Percentiles rank a stretch among this genome's conserved stretches.
Conservation (phyloP, 2,329 filamentous ascomycete species). For the Alternaria postmessia region DNA sequence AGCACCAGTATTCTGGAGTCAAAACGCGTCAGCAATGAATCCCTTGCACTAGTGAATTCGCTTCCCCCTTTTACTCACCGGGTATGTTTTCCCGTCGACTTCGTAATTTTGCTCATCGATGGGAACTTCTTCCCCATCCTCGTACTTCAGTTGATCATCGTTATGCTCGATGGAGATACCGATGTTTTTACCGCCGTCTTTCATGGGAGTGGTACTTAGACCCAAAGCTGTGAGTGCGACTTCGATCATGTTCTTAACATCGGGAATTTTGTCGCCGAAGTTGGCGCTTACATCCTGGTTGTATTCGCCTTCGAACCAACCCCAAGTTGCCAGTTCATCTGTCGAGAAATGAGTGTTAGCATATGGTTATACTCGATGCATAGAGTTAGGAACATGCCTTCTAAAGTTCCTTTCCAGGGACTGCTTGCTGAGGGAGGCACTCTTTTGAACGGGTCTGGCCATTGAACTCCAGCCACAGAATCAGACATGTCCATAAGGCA, state of each 20-base stretch:
- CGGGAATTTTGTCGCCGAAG: background rate
- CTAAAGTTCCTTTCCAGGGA: background rate
- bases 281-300: conserved; percentile 2
- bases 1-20: background rate
- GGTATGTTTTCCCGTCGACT: background rate
- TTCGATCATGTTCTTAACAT: background rate
- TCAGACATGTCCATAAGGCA: background rate
- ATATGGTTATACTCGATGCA: background rate
- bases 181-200: background rate
- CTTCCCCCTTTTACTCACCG: background rate
- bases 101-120: background rate
- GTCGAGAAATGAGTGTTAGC: background rate
- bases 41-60: background rate
- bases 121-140: background rate
- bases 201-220: background rate
- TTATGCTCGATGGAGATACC: background rate
- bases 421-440: background rate
- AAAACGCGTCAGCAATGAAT: background rate
- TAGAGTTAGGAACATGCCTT: background rate
- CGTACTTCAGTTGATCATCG: background rate
- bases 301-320: conserved; percentile 14
- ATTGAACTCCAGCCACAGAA: background rate
- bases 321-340: conserved; percentile 18
- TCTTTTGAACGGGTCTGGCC: background rate
- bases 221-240: background rate